A percentile compares a stretch with the other conserved stretches of the same genome.
These are phyloP conservation scores for Acanthochlamys bracteata DNA, from an alignment of 106 monocot genomes.

Conservation along the genomic window DNA sequence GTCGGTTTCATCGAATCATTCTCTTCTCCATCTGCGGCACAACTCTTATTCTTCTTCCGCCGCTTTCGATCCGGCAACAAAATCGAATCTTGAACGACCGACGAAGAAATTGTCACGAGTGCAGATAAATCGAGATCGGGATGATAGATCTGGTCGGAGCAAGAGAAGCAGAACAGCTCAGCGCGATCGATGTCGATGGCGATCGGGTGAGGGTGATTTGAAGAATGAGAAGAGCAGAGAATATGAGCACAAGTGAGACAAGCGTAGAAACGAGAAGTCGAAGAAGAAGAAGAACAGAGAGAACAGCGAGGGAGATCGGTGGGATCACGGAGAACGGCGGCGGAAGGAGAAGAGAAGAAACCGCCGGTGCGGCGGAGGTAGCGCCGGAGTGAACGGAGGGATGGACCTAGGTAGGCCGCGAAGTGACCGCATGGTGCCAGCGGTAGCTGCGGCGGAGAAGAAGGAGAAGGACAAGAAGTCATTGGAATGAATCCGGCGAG, in stretches of 20 bases:
- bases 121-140: constrained; percentile 78
- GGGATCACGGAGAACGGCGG: constrained; percentile 61
- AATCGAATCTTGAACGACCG: background rate
- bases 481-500: too few species aligned
- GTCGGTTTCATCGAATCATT: constrained; percentile 33
- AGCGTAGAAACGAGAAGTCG: constrained; percentile 55
- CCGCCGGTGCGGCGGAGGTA: constrained; percentile 60
- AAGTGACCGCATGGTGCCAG: constrained; percentile 70
- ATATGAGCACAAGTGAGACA: constrained; percentile 75
- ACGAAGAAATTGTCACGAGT: constrained; percentile 34
- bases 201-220: constrained; percentile 73
- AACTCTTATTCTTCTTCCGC: constrained; percentile 11
- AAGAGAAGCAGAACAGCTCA: constrained; percentile 82
- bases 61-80: constrained; percentile 15
- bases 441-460: background rate
- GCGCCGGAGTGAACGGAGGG: constrained; percentile 50
- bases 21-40: constrained; percentile 36
- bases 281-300: constrained; percentile 23
- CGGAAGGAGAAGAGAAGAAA: too few species aligned
- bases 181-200: constrained; percentile 81
- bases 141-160: constrained; percentile 88
- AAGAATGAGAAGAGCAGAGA: constrained; percentile 51
- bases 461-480: background rate
- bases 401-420: constrained; percentile 21
- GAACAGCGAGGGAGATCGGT: constrained; percentile 55